A percentile compares a stretch with the other conserved stretches of the same genome.
Evolutionary conservation across 345 rosid genomes (phyloP).

Genomic region (Streptanthus diversifolius): DNA sequence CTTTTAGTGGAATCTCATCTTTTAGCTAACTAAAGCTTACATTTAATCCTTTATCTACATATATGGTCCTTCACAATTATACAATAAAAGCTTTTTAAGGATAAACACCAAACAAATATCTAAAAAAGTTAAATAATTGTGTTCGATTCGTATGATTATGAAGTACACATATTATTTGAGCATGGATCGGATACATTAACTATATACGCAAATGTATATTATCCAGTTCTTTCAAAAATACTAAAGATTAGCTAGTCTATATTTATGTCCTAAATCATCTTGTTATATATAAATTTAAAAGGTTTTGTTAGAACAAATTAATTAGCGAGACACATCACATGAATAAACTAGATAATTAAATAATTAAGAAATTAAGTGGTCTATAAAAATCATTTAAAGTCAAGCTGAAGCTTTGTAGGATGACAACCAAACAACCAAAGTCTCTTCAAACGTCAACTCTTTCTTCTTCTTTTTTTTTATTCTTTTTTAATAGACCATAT

Average conservation of each 20-base stretch:
- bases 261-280: background rate
- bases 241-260: background rate
- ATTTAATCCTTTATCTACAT: slow-evolving; percentile 26
- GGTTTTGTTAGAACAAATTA: background rate
- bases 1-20: slow-evolving; percentile 31
- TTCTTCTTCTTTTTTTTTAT: background rate
- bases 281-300: background rate
- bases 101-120: background rate
- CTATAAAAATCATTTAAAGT: slow-evolving; percentile 4
- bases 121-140: background rate
- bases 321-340: slow-evolving; percentile 27
- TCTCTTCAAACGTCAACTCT: slow-evolving; percentile 31
- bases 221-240: background rate
- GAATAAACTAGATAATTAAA: background rate
- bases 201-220: background rate
- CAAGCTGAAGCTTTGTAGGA: slow-evolving; percentile 12
- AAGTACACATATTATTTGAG: background rate
- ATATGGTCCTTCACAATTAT: slow-evolving; percentile 27
- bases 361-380: slow-evolving; percentile 6
- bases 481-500: slow-evolving; percentile 3
- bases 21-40: slow-evolving; percentile 30
- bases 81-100: slow-evolving; percentile 8
- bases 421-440: slow-evolving; percentile 30
- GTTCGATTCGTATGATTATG: background rate
- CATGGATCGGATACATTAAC: background rate